Evolutionary conservation across 306 rosid genomes (phyloP).

Genomic region (Vigna trinervia): DNA sequence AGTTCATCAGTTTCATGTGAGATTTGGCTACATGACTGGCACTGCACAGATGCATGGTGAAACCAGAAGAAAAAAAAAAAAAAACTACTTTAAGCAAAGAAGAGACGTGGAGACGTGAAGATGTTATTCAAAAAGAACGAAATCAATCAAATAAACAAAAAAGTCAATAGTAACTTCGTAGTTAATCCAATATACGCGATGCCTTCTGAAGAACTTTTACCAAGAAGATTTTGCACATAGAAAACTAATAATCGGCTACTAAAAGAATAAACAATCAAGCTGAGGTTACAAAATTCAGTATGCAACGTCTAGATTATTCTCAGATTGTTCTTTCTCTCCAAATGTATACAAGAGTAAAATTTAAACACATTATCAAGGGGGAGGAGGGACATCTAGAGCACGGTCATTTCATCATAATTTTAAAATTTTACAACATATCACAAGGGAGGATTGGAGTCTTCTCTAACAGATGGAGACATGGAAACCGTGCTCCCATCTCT

Average conservation of each 20-base stretch:
- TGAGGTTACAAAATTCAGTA: constrained; percentile 17
- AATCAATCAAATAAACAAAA: constrained; percentile 3
- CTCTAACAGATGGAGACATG: constrained; percentile 89
- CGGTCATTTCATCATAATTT: constrained; percentile 25
- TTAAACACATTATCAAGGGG: constrained; percentile 19
- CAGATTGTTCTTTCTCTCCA: constrained; percentile 12
- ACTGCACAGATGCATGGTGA: constrained; percentile 23
- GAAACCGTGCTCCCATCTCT: constrained; percentile 70
- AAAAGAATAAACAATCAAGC: neutral
- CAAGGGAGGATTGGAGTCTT: constrained; percentile 84
- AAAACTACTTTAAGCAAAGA: neutral
- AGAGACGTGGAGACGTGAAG: constrained; percentile 7
- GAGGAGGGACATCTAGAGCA: constrained; percentile 30
- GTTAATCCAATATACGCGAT: constrained; percentile 9
- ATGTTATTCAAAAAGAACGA: constrained; percentile 27
- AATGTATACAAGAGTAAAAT: constrained; percentile 10
- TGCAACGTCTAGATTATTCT: neutral
- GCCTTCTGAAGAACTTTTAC: constrained; percentile 20
- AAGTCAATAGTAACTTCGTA: constrained; percentile 7
- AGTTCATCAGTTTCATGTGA: constrained; percentile 68
- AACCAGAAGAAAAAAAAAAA: neutral
- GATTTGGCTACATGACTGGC: constrained; percentile 57
- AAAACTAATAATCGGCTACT: constrained; percentile 1
- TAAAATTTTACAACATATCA: constrained; percentile 52
- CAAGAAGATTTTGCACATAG: constrained; percentile 7